phyloP scores from a whole-genome alignment of 495 filamentous ascomycete species.

The Talaromyces liani region DNA sequence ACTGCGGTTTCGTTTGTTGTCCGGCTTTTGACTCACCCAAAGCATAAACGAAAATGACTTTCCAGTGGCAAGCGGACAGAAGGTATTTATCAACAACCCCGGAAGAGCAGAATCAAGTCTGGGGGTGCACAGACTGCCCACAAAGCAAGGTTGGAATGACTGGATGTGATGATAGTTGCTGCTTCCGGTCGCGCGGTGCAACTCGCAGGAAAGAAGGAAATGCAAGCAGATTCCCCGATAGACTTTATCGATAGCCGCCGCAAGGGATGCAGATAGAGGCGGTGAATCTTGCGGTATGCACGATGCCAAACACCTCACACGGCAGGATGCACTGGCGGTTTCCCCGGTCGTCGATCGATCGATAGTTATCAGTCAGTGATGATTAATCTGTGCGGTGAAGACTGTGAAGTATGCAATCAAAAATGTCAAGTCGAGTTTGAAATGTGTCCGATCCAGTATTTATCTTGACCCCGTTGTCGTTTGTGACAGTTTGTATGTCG shows the following conservation, averaged over 20 bases:
- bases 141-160: slow-evolving; percentile 3
- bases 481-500: neutral
- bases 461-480: neutral
- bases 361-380: neutral
- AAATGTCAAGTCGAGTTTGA: neutral
- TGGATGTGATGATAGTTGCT: neutral
- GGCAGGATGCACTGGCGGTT: neutral
- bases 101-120: neutral
- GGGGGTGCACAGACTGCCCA: neutral
- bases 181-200: neutral
- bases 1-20: neutral
- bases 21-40: neutral
- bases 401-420: neutral
- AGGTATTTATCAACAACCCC: neutral
- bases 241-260: slow-evolving; percentile 1
- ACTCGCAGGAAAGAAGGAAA: neutral
- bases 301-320: neutral
- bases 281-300: neutral
- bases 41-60: neutral
- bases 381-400: neutral
- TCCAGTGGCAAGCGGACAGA: neutral
- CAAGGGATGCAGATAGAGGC: neutral
- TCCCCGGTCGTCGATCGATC: neutral
- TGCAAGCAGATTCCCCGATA: slow-evolving; percentile 1
- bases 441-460: neutral